Evolutionary conservation across 805 yeast genomes (phyloP), one percentile per base, ranked within the genome.

Genomic region (Wickerhamomyces ciferrii): DNA sequence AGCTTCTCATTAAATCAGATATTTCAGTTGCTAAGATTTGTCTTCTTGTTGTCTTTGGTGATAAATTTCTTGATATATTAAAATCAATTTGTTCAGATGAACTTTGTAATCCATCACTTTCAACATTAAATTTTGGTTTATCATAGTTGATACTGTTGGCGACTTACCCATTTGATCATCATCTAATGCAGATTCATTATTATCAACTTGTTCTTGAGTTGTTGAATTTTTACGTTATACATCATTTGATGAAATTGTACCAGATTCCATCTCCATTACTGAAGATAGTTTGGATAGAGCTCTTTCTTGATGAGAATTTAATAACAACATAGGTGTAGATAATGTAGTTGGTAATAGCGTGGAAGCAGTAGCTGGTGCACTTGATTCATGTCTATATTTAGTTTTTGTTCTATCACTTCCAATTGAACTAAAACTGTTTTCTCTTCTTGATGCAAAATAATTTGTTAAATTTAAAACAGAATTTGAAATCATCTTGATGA

Each of bases 361-460:
- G 1, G 78, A 66, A 1, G 83, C 83, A 2, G 83, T 74, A 9
- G 78, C 74, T n/a, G 84, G 84, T 1, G 83, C 83, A 54, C 75
- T 78, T 1, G 83, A 78, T 47, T 70, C 71, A 48, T 73, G 77
- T 31, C 51, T 52, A 53, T 61, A 65, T 19, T 61, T 55, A n/a
- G 58, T 57, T 32, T 62, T 61, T 1, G 69, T 63, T 14, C 67
- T 49, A 41, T 67, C 71, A 41, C 68, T 62, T 19, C 61, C 67
- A 48, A 64, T 63, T 21, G 67, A 63, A 39, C 68, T 63, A 49
- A 65, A 65, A 46, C 62, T 56, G 37, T 60, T 61, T 49, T 58
- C 60, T 47, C 75, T 60, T 39, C 63, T 66, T 19, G 60, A 61
- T 3, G 67, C 66, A 48, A 71, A 68, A 52, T 65, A 71, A 2